Evolutionary conservation across 116 monocot species (phyloP).

Genomic region (Papilionanthe hybrid): DNA sequence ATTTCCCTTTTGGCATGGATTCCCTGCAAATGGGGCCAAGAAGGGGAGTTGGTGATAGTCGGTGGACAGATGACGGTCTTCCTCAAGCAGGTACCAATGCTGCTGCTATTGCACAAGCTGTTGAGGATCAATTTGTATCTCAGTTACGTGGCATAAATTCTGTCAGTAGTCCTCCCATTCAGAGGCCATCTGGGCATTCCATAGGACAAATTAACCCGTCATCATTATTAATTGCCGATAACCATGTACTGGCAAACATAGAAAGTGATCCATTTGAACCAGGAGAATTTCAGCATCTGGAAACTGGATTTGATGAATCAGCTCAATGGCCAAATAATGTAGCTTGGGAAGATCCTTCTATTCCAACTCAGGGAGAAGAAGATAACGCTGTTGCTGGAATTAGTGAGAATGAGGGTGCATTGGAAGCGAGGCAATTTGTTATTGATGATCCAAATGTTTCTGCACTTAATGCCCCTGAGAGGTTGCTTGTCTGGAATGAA

Average conservation of each 20-base stretch:
- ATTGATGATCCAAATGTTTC: slow-evolving; percentile 17
- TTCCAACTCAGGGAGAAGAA: slow-evolving; percentile 16
- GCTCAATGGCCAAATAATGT: slow-evolving; percentile 5
- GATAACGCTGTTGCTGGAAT: slow-evolving; percentile 19
- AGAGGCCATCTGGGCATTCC: slow-evolving; percentile 16
- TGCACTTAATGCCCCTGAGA: slow-evolving; percentile 15
- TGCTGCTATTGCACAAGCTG: slow-evolving; percentile 69
- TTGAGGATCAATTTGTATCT: slow-evolving; percentile 65
- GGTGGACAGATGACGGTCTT: slow-evolving; percentile 78
- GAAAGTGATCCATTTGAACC: slow-evolving; percentile 18
- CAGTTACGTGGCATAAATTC: slow-evolving; percentile 29
- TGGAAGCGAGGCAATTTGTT: slow-evolving; percentile 12
- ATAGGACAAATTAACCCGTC: slow-evolving; percentile 18
- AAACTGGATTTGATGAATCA: slow-evolving; percentile 9
- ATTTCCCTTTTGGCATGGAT: slow-evolving; percentile 59
- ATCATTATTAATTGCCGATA: slow-evolving; percentile 11
- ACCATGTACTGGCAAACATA: slow-evolving; percentile 6
- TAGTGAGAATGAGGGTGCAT: slow-evolving; percentile 17
- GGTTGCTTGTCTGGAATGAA: slow-evolving; percentile 16
- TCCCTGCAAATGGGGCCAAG: slow-evolving; percentile 50
- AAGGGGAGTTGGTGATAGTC: slow-evolving; percentile 50
- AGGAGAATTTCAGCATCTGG: slow-evolving; percentile 21
- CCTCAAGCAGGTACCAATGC: slow-evolving; percentile 56
- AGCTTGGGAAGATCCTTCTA: slow-evolving; percentile 9
- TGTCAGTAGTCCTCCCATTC: slow-evolving; percentile 15